Evolutionary conservation across 169 alveolate species (phyloP).

Genomic region (Besnoitia besnoiti): DNA sequence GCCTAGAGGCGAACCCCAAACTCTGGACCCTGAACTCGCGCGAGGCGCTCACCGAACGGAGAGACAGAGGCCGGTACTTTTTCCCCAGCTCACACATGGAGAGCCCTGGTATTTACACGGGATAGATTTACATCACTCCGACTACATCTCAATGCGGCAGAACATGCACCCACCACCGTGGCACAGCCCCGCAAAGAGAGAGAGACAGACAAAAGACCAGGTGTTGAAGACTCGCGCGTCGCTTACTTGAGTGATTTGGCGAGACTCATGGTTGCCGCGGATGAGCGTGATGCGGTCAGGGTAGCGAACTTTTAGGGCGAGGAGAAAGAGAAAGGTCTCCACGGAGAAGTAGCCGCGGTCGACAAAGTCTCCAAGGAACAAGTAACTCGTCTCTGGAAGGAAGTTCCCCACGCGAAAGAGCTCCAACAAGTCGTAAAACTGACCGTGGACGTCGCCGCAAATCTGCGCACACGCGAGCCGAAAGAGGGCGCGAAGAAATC

Average conservation of each 20-base stretch:
- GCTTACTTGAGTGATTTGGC: constrained; percentile 94
- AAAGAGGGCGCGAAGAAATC: neutral
- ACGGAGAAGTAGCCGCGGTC: constrained; percentile 97
- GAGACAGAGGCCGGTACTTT: too few species aligned
- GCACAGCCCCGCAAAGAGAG: neutral
- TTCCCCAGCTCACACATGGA: too few species aligned
- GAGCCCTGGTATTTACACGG: too few species aligned
- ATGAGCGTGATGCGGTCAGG: constrained; percentile 92
- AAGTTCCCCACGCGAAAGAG: constrained; percentile 93
- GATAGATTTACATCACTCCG: too few species aligned
- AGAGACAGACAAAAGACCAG: neutral
- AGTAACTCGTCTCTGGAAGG: constrained; percentile 96
- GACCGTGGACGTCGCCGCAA: constrained; percentile 99
- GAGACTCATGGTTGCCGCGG: constrained; percentile 96
- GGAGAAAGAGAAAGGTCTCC: constrained; percentile 92
- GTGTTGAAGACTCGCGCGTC: neutral
- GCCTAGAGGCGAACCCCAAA: too few species aligned
- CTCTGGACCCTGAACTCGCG: too few species aligned
- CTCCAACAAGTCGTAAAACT: constrained; percentile 96
- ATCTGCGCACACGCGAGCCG: constrained; percentile 71
- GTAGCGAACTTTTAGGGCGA: constrained; percentile 92
- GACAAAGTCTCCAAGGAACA: constrained; percentile 98
- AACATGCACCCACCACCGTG: neutral
- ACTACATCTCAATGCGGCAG: neutral
- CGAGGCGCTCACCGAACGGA: too few species aligned